These are phyloP conservation scores for Colletotrichum gloeosporioides DNA, from an alignment of 2,329 filamentous ascomycete genomes.

Conservation along the genomic window DNA sequence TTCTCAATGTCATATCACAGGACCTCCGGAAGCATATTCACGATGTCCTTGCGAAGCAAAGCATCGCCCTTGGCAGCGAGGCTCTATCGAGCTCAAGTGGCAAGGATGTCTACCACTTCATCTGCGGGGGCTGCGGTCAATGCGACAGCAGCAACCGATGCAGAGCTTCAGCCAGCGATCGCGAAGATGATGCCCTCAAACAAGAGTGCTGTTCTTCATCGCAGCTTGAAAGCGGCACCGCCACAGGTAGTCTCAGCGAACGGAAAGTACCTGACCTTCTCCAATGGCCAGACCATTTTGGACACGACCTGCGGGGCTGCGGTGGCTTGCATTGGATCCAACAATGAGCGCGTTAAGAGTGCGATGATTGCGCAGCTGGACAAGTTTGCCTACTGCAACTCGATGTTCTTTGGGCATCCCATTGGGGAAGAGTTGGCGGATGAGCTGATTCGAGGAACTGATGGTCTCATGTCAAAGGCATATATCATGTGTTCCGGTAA, in stretches of 20 bases:
- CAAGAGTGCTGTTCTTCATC: slow-evolving; percentile 21
- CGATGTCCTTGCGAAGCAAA: neutral
- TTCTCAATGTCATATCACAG: neutral
- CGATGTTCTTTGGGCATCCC: slow-evolving; percentile 50
- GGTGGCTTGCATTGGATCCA: slow-evolving; percentile 74
- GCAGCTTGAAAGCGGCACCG: slow-evolving; percentile 10
- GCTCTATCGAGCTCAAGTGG: neutral
- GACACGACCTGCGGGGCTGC: slow-evolving; percentile 78
- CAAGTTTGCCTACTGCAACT: slow-evolving; percentile 52
- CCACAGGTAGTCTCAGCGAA: slow-evolving; percentile 17
- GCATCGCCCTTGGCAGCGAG: neutral
- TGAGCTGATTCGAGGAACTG: slow-evolving; percentile 42
- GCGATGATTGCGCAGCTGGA: slow-evolving; percentile 66
- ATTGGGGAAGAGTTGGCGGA: slow-evolving; percentile 45
- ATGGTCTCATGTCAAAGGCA: slow-evolving; percentile 39
- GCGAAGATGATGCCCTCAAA: neutral
- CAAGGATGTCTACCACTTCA: neutral
- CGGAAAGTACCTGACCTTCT: slow-evolving; percentile 21
- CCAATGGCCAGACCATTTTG: slow-evolving; percentile 51
- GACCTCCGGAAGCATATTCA: neutral
- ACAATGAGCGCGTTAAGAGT: slow-evolving; percentile 61
- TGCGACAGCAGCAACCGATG: neutral
- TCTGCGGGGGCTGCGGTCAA: neutral
- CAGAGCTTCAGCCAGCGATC: neutral
- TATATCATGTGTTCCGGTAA: slow-evolving; percentile 36